A percentile compares a stretch with the other conserved stretches of the same genome.
Evolutionary conservation across 352 stramenopile genomes (phyloP).

Genomic region (Phytopythium ostracodes): DNA sequence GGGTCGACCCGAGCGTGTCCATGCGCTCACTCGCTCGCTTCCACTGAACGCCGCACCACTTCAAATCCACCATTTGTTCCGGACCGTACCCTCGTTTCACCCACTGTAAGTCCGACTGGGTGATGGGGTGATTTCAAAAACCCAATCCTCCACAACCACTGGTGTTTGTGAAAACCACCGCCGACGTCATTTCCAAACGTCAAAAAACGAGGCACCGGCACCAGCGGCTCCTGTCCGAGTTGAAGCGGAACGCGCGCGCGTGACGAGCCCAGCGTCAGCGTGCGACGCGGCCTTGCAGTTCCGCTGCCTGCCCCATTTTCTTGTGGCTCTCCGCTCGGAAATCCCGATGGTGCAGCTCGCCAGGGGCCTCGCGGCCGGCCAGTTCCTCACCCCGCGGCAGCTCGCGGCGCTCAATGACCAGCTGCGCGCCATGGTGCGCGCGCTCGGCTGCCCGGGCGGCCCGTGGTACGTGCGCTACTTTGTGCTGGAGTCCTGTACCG

Average conservation of each 20-base stretch:
- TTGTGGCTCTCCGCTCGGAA: not conserved
- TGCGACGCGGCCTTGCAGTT: not conserved
- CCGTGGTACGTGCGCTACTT: slow-evolving; percentile 40
- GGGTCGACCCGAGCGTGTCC: not conserved
- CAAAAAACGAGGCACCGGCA: not conserved
- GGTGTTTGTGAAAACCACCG: slow-evolving; percentile 4
- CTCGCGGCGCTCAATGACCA: slow-evolving; percentile 49
- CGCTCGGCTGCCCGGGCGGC: slow-evolving; percentile 50
- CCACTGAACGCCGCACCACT: not conserved
- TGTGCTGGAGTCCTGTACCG: no score
- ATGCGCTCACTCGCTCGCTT: not conserved
- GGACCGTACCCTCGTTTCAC: not conserved
- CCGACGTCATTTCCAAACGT: not conserved
- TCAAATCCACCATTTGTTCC: not conserved
- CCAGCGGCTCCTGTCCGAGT: slow-evolving; percentile 1
- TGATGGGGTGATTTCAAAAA: not conserved
- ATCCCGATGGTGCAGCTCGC: slow-evolving; percentile 57
- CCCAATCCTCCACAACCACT: not conserved
- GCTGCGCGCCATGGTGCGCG: slow-evolving; percentile 65
- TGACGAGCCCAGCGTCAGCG: slow-evolving; percentile 7
- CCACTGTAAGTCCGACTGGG: not conserved
- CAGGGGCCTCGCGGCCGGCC: slow-evolving; percentile 29
- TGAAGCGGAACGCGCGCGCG: slow-evolving; percentile 8
- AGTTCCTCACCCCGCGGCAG: slow-evolving; percentile 31
- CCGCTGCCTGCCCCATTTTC: not conserved